Conservation (phyloP, 805 yeast species). For the Zygoascus biomembranicola region DNA sequence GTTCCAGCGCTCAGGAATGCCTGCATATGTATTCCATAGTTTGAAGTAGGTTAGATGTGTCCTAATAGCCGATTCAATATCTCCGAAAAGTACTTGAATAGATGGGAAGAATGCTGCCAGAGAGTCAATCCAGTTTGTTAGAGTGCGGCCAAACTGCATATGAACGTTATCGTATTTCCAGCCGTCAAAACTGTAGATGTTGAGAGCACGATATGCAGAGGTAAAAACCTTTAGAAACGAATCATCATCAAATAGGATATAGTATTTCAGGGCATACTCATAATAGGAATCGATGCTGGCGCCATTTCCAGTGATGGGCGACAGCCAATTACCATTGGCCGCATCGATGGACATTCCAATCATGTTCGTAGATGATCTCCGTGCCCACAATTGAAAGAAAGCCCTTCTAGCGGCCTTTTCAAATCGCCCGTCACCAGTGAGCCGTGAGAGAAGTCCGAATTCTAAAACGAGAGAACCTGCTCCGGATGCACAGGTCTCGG, state of each 20-base stretch:
- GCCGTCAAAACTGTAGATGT: conserved; percentile 38
- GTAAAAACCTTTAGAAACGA: conserved; percentile 49
- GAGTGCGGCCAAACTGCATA: conserved; percentile 40
- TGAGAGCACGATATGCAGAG: conserved; percentile 43
- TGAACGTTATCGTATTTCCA: conserved; percentile 54
- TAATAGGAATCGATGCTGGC: conserved; percentile 89
- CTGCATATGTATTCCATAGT: conserved; percentile 71
- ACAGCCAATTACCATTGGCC: conserved; percentile 44
- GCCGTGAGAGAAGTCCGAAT: conserved; percentile 61
- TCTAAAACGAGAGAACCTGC: conserved; percentile 79
- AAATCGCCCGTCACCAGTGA: conserved; percentile 68
- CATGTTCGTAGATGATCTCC: conserved; percentile 52
- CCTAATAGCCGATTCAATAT: conserved; percentile 52
- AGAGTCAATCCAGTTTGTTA: conserved; percentile 72
- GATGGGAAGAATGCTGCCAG: conserved; percentile 88
- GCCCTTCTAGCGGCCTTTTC: conserved; percentile 54
- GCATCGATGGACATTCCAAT: conserved; percentile 76
- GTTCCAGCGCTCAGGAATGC: conserved; percentile 83
- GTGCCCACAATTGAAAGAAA: conserved; percentile 62
- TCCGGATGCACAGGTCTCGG: conserved; percentile 82
- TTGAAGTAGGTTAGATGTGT: conserved; percentile 59
- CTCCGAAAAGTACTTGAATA: conserved; percentile 69
- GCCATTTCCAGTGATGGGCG: conserved; percentile 68
- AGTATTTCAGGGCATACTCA: conserved; percentile 75
- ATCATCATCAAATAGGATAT: conserved; percentile 62